Conservation (phyloP, 768 basidiomycete genomes). For the Suillus spraguei region DNA sequence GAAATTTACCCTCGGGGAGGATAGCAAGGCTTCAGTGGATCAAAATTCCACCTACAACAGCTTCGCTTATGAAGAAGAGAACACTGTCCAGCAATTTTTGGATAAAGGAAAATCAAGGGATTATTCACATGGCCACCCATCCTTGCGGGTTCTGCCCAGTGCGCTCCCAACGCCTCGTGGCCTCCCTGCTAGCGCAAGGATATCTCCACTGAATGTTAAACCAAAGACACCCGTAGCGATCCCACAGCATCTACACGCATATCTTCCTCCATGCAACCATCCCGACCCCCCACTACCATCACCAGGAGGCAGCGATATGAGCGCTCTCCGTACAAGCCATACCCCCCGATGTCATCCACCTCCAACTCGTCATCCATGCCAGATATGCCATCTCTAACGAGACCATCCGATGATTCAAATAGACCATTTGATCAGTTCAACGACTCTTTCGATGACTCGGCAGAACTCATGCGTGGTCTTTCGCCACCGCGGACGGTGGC, state of each 20-base stretch:
- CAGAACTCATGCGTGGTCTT: conserved; percentile 45
- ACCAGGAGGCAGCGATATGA: conserved; percentile 31
- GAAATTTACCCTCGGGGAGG: conserved; percentile 45
- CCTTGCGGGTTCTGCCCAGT: conserved; percentile 29
- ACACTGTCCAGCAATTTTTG: conserved; percentile 30
- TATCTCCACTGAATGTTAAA: conserved; percentile 59
- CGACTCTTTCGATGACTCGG: conserved; percentile 41
- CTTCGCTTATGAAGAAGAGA: conserved; percentile 33
- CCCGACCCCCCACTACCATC: conserved; percentile 53
- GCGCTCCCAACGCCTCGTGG: conserved; percentile 39
- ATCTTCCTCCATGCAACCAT: conserved; percentile 69
- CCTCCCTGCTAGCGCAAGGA: conserved; percentile 29
- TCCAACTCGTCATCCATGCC: conserved; percentile 31
- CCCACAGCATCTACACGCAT: conserved; percentile 58
- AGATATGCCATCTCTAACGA: conserved; percentile 57
- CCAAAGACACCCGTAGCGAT: conserved; percentile 56
- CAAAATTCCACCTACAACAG: conserved; percentile 29
- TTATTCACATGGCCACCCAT: conserved; percentile 33
- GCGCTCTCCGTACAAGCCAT: conserved; percentile 32
- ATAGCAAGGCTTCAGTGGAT: conserved; percentile 35
- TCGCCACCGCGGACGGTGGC: conserved; percentile 58
- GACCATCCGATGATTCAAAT: conserved; percentile 38
- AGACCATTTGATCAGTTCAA: conserved; percentile 35
- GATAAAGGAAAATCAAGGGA: conserved; percentile 53
- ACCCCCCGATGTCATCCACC: conserved; percentile 37